A percentile compares a stretch with the other conserved stretches of the same genome.
Evolutionary conservation across 192 early-diverging fungal species (phyloP).

Genomic region (Nowakowskiella sp.): DNA sequence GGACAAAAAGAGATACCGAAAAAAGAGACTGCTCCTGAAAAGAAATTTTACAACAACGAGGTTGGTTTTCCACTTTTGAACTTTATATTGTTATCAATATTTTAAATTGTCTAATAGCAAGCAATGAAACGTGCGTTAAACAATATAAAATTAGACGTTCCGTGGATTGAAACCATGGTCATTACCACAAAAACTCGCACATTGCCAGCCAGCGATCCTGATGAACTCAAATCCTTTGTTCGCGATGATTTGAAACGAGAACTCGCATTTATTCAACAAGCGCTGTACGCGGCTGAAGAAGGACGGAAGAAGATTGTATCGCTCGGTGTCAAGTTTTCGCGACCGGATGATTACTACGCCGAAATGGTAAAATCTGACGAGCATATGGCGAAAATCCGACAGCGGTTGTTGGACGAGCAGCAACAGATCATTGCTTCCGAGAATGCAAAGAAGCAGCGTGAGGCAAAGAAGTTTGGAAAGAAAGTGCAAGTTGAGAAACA

Average conservation of each 20-base stretch:
- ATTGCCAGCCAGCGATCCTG: slow-evolving; percentile 7
- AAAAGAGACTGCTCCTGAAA: slow-evolving; percentile 10
- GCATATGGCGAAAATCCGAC: slow-evolving; percentile 86
- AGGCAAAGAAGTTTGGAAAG: slow-evolving; percentile 94
- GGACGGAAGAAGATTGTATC: slow-evolving; percentile 56
- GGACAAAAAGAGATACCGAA: background rate
- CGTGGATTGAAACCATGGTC: slow-evolving; percentile 39
- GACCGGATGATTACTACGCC: slow-evolving; percentile 95
- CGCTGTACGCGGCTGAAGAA: slow-evolving; percentile 62
- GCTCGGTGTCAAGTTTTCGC: slow-evolving; percentile 62
- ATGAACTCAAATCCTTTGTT: slow-evolving; percentile 38
- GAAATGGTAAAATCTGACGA: slow-evolving; percentile 98
- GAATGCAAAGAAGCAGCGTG: slow-evolving; percentile 76
- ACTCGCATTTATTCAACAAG: slow-evolving; percentile 89
- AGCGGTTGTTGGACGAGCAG: slow-evolving; percentile 76
- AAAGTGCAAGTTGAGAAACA: slow-evolving; percentile 92
- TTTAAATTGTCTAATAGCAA: too few relatives aligned
- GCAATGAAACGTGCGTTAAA: too few relatives aligned
- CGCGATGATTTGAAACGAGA: slow-evolving; percentile 90
- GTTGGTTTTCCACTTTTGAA: background rate
- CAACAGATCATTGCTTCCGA: slow-evolving; percentile 72
- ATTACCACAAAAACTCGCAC: slow-evolving; percentile 31
- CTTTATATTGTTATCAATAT: slow-evolving; percentile 2
- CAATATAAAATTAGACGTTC: too few relatives aligned
- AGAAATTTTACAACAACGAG: background rate